Percentiles rank a stretch among this genome's conserved stretches.
These are phyloP conservation scores for Salix udensis DNA, from an alignment of 345 rosid genomes.

Conservation along the genomic window DNA sequence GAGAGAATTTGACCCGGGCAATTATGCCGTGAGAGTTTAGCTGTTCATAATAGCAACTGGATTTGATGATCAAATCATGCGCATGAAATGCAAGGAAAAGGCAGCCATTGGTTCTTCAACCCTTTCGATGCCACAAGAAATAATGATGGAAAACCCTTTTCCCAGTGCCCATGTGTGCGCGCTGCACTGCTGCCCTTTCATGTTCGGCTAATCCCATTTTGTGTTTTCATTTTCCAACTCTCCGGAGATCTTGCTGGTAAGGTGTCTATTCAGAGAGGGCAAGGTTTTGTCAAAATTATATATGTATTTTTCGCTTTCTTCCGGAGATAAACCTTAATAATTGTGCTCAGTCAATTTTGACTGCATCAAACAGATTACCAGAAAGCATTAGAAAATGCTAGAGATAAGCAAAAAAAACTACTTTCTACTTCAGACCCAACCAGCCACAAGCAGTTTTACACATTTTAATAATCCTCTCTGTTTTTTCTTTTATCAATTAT, in stretches of 20 bases:
- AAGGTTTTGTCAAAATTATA: not conserved
- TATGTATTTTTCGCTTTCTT: not conserved
- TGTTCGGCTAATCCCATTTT: constrained; percentile 9
- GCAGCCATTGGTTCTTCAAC: not conserved
- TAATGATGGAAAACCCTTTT: constrained; percentile 6
- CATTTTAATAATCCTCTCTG: not conserved
- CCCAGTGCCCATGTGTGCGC: constrained; percentile 17
- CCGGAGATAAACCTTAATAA: not conserved
- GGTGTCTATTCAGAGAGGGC: not conserved
- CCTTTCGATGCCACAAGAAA: constrained; percentile 4
- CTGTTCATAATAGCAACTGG: constrained; percentile 6
- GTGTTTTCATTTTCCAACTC: constrained; percentile 22
- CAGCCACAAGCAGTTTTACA: not conserved
- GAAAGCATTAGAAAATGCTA: not conserved
- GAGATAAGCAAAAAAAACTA: constrained; percentile 1
- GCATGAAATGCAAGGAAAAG: constrained; percentile 3
- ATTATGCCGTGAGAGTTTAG: too few species aligned
- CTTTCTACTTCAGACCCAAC: not conserved
- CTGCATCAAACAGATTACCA: not conserved
- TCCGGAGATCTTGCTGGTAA: constrained; percentile 10
- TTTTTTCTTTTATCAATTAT: not conserved
- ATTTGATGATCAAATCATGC: constrained; percentile 11
- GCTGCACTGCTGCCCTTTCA: not conserved
- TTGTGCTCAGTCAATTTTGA: not conserved
- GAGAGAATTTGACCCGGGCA: not conserved